Conservation (phyloP, 768 basidiomycete genomes). For the Tricholomella constricta region DNA sequence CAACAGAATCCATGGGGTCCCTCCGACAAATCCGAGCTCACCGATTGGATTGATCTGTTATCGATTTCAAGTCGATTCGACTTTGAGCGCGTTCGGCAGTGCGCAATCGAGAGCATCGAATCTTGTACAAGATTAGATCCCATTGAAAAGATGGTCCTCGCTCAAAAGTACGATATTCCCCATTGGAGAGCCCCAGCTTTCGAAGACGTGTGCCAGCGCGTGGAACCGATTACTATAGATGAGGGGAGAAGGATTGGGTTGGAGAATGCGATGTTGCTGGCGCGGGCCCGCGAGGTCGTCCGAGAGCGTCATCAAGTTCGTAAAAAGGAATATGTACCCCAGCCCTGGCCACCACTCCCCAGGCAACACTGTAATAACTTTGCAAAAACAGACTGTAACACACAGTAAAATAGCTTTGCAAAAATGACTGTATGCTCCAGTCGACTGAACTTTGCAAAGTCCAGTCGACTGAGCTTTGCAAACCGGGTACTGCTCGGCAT, state of each 20-base stretch:
- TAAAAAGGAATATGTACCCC: too few relatives aligned
- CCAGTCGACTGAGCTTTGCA: too few relatives aligned
- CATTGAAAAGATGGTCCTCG: conserved; percentile 38
- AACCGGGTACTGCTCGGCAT: too few relatives aligned
- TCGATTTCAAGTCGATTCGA: conserved; percentile 41
- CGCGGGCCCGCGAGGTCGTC: conserved; percentile 6
- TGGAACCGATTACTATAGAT: conserved; percentile 31
- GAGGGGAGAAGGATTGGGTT: conserved; percentile 32
- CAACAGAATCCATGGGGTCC: too few relatives aligned
- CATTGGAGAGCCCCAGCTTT: conserved; percentile 43
- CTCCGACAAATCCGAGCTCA: conserved; percentile 12
- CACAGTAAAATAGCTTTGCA: too few relatives aligned
- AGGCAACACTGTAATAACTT: too few relatives aligned
- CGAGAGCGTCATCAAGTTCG: not conserved
- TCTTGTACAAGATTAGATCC: conserved; percentile 23
- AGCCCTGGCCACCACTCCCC: too few relatives aligned
- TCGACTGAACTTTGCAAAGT: too few relatives aligned
- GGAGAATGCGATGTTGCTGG: not conserved
- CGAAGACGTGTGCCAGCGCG: conserved; percentile 34
- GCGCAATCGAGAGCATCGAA: conserved; percentile 34
- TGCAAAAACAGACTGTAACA: too few relatives aligned
- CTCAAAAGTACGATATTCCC: conserved; percentile 37
- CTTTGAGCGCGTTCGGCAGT: conserved; percentile 35
- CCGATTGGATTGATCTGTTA: conserved; percentile 40
- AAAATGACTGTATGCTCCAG: too few relatives aligned